These are phyloP conservation scores for Xylaria sp. DNA, from an alignment of 2,329 filamentous ascomycete genomes.

Conservation along the genomic window DNA sequence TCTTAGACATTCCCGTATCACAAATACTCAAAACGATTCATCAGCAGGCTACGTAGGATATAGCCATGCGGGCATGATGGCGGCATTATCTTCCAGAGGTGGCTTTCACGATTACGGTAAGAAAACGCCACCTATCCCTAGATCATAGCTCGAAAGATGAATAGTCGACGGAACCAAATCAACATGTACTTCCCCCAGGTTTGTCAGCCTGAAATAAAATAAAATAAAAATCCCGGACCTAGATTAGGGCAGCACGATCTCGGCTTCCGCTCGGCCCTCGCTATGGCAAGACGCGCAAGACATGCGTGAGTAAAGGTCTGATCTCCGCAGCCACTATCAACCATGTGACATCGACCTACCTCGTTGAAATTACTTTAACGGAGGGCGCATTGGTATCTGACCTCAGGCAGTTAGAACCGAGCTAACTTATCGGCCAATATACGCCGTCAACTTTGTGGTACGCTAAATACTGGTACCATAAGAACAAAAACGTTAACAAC, in stretches of 20 bases:
- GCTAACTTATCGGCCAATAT: not conserved
- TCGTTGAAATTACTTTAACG: not conserved
- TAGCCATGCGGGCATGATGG: not conserved
- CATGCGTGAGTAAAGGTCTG: not conserved
- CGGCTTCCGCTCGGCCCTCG: not conserved
- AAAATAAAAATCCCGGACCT: not conserved
- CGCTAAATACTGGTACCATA: not conserved
- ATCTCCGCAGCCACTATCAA: not conserved
- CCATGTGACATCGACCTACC: constrained; percentile 4
- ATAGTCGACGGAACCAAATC: not conserved
- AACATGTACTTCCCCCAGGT: constrained; percentile 6
- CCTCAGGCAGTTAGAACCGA: not conserved
- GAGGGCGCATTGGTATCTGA: not conserved
- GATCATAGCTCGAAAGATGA: not conserved
- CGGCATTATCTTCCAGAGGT: not conserved
- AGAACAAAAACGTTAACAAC: not conserved
- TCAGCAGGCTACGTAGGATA: not conserved
- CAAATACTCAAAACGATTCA: not conserved
- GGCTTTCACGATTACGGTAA: not conserved
- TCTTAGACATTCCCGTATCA: not conserved
- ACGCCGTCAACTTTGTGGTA: not conserved
- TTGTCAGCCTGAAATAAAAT: not conserved
- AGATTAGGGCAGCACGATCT: not conserved
- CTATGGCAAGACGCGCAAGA: not conserved
- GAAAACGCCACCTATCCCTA: too few species aligned